Percentiles rank a stretch among this genome's conserved stretches.
Evolutionary conservation across 352 stramenopile genomes (phyloP).

Genomic region (Phytophthora sp.): DNA sequence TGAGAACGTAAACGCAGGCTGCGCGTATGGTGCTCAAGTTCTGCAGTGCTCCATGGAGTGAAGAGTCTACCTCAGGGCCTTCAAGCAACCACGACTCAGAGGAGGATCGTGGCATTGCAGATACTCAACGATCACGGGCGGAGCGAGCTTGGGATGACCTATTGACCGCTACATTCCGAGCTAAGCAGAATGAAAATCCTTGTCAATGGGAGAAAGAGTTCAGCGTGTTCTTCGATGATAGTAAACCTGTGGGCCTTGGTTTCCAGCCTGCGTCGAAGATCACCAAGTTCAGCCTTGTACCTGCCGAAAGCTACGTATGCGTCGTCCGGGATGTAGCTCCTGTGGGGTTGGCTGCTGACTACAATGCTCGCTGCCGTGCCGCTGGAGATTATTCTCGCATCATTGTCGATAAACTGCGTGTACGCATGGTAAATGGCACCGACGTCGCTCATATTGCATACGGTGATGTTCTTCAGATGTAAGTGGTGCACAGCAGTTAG

Average conservation of each 20-base stretch:
- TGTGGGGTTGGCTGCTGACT: slow-evolving; percentile 45
- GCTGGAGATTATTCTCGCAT: slow-evolving; percentile 57
- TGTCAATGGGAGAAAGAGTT: slow-evolving; percentile 64
- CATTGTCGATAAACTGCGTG: slow-evolving; percentile 38
- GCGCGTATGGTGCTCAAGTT: slow-evolving; percentile 59
- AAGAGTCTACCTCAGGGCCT: neutral
- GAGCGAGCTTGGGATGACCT: slow-evolving; percentile 33
- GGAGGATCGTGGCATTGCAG: slow-evolving; percentile 3
- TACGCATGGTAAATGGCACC: slow-evolving; percentile 53
- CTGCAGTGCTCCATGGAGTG: slow-evolving; percentile 41
- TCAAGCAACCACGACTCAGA: slow-evolving; percentile 28
- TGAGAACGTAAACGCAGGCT: neutral
- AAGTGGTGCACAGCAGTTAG: neutral
- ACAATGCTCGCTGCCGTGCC: slow-evolving; percentile 56
- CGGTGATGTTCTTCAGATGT: slow-evolving; percentile 54
- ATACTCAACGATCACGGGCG: slow-evolving; percentile 9
- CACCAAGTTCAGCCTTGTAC: slow-evolving; percentile 16
- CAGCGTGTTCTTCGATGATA: slow-evolving; percentile 59
- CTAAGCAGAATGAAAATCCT: slow-evolving; percentile 15
- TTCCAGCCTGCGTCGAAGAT: slow-evolving; percentile 34
- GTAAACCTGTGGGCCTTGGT: slow-evolving; percentile 50
- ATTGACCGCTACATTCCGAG: slow-evolving; percentile 21
- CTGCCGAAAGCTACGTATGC: slow-evolving; percentile 42
- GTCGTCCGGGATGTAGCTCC: slow-evolving; percentile 46
- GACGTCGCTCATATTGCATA: slow-evolving; percentile 51